phyloP scores from a whole-genome alignment of 176 grass and related monocot genomes.

The Dactylis glomerata region DNA sequence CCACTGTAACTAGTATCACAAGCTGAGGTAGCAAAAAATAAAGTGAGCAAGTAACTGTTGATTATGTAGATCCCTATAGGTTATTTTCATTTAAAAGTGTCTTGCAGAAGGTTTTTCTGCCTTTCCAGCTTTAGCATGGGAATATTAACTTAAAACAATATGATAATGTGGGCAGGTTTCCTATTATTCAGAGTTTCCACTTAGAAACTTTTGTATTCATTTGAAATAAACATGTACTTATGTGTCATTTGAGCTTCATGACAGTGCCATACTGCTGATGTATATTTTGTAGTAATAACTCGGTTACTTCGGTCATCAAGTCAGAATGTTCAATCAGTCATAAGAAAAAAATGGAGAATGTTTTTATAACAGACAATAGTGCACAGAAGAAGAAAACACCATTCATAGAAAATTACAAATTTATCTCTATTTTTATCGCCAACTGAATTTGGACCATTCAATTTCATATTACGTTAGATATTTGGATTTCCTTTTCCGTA shows the following conservation, averaged over 20 bases:
- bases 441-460: neutral
- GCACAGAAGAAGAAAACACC: neutral
- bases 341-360: neutral
- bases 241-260: neutral
- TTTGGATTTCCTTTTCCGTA: neutral
- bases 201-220: neutral
- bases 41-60: neutral
- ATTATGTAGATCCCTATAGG: neutral
- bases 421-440: neutral
- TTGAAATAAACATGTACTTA: neutral
- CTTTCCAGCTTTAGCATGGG: slow-evolving; percentile 8
- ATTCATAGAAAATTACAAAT: neutral
- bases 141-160: neutral
- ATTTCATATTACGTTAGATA: neutral
- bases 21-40: neutral
- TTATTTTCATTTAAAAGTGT: neutral
- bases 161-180: neutral
- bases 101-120: neutral
- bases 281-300: slow-evolving; percentile 12
- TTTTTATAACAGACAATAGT: neutral
- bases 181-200: neutral
- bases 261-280: neutral
- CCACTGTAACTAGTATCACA: neutral
- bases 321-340: neutral
- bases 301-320: neutral